phyloP scores from a whole-genome alignment of 306 rosid genomes.

The Dalbergia oliveri region DNA sequence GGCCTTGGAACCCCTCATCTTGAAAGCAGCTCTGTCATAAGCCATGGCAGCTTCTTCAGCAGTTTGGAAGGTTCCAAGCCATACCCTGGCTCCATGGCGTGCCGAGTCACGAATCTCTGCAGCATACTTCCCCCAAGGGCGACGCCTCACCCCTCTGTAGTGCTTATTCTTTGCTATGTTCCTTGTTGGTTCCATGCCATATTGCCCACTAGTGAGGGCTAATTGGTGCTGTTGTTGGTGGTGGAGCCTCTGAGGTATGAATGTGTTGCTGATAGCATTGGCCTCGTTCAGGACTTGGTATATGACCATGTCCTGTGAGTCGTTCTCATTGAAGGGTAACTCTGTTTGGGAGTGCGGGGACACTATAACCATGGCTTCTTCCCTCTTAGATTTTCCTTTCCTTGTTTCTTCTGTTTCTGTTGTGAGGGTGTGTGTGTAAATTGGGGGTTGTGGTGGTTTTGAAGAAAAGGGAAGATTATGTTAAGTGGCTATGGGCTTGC shows the following conservation, averaged over 20 bases:
- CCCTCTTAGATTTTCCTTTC: background rate
- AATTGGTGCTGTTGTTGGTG: constrained; percentile 25
- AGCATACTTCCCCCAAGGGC: constrained; percentile 95
- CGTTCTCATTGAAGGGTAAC: constrained; percentile 85
- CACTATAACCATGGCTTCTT: constrained; percentile 50
- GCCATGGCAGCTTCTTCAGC: constrained; percentile 96
- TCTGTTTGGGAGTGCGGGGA: constrained; percentile 67
- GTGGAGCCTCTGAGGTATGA: constrained; percentile 29
- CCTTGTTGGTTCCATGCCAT: constrained; percentile 48
- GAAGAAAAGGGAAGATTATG: constrained; percentile 38
- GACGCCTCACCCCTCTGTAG: constrained; percentile 84
- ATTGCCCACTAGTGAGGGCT: background rate
- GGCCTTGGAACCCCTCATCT: constrained; percentile 83
- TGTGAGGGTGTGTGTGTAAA: background rate
- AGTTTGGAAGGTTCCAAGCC: constrained; percentile 89
- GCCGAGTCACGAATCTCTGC: constrained; percentile 92
- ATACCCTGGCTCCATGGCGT: constrained; percentile 71
- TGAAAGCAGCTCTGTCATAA: constrained; percentile 85
- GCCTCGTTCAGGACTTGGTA: constrained; percentile 83
- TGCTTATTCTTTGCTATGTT: constrained; percentile 67
- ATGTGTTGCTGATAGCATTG: constrained; percentile 46
- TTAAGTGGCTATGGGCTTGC: background rate
- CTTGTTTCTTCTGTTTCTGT: background rate
- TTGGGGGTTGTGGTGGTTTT: background rate
- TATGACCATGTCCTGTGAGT: constrained; percentile 88